These are phyloP conservation scores for Schwanniomyces pseudopolymorphus DNA, from an alignment of 805 yeast genomes.

Conservation along the genomic window DNA sequence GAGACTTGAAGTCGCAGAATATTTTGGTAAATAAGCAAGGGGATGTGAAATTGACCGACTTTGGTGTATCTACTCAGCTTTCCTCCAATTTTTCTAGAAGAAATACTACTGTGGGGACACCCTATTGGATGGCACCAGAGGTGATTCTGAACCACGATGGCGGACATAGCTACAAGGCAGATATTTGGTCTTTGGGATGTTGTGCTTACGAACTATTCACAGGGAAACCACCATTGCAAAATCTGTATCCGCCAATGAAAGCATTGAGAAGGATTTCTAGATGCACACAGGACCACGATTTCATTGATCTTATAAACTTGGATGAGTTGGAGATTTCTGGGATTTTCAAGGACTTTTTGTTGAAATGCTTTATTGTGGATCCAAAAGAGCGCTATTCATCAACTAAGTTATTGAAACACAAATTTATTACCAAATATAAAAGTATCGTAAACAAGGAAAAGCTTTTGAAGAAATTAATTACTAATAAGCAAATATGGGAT, in stretches of 20 bases:
- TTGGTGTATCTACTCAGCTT: conserved; percentile 46
- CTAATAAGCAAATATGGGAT: conserved; percentile 39
- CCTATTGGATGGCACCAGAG: conserved; percentile 68
- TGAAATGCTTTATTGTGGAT: conserved; percentile 33
- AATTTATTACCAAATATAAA: conserved; percentile 25
- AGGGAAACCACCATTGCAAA: conserved; percentile 69
- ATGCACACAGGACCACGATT: conserved; percentile 30
- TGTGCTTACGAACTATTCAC: conserved; percentile 71
- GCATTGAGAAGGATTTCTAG: conserved; percentile 40
- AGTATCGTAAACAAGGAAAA: conserved; percentile 12
- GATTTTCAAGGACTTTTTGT: conserved; percentile 30
- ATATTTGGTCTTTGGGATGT: conserved; percentile 79
- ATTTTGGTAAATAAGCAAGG: conserved; percentile 37
- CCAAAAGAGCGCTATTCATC: conserved; percentile 34
- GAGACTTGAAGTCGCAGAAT: conserved; percentile 45
- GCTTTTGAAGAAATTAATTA: conserved; percentile 28
- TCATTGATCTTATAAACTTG: conserved; percentile 26
- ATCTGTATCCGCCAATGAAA: conserved; percentile 40
- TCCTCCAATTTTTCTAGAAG: conserved; percentile 42
- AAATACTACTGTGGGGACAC: conserved; percentile 54
- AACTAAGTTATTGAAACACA: conserved; percentile 29
- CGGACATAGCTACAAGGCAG: conserved; percentile 59
- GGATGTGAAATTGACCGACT: conserved; percentile 43
- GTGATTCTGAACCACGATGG: conserved; percentile 57
- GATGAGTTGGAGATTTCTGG: conserved; percentile 19